Evolutionary conservation across 352 stramenopile species (phyloP), one percentile per base, ranked within the genome.

Genomic region (Phytophthora foliorum): DNA sequence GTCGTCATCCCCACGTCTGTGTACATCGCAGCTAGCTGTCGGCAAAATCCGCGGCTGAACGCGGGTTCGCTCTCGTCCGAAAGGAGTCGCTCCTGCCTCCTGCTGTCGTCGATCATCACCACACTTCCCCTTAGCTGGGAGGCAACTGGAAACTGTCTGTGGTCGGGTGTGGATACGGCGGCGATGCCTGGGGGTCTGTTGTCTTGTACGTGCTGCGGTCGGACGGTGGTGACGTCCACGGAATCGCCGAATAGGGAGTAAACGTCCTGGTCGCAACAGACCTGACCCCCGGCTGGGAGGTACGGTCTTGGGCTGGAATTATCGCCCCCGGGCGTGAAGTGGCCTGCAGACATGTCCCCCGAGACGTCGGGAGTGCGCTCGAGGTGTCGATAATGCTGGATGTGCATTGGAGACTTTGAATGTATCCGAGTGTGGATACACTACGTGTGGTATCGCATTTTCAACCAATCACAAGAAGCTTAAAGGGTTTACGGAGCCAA

Each of bases 1-100:
- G 71, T 78, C 0, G 67, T 71, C 63, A 80, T 67, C 25, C 75
- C 67, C 22, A 75, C 71, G 46, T 75, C 67, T 2, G 68, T 74
- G 31, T 80, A 78, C 67, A 80, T 74, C 10, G 74, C 63, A 9
- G 71, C 57, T 21, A 82, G 34, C 9, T 75, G 64, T 24, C 59
- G 53, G 19, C 60, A 72, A 19, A 66, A 49, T 16, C 53, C 63
- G 7, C 57, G 39, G 36, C 59, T 56, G 51, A 75, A 75, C 31
- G 54, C 60, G 3, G 41, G 7, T 6, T 74, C 67, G 19, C 16
- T 57, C 51, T 59, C 67, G 13, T 57, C 44, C 24, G 53, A 64
- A 17, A 55, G 19, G 3, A 64, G 56, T 19, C 45, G 41, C 36
- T 16, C 32, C 17, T 19, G 34, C 4, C 16, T 63, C 31, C 41